These are phyloP conservation scores for Laburnicola sp. DNA, from an alignment of 2,329 filamentous ascomycete genomes.

Conservation along the genomic window DNA sequence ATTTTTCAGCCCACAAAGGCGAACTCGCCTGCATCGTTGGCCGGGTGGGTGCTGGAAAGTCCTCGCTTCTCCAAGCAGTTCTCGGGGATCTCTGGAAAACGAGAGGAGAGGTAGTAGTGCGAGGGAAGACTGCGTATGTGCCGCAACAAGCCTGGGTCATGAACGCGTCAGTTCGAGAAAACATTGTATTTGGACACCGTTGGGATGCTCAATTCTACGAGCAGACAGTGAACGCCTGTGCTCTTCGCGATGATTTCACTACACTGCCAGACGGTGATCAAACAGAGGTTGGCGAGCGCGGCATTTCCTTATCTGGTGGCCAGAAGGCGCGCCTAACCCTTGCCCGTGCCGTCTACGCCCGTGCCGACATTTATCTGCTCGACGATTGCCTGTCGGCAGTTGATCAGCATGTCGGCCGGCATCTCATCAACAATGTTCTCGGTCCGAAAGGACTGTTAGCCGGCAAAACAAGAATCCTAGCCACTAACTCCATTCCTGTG, in stretches of 20 bases:
- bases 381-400: slow-evolving; percentile 95
- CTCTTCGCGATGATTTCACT: slow-evolving; percentile 84
- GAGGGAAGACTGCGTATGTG: slow-evolving; percentile 85
- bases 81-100: slow-evolving; percentile 92
- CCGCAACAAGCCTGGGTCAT: slow-evolving; percentile 95
- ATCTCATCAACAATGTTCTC: slow-evolving; percentile 92
- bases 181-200: slow-evolving; percentile 93
- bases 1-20: slow-evolving; percentile 87
- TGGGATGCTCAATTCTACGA: slow-evolving; percentile 96
- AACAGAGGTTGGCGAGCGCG: slow-evolving; percentile 93
- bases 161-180: slow-evolving; percentile 96
- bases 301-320: slow-evolving; percentile 92
- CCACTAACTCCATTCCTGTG: slow-evolving; percentile 93
- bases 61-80: slow-evolving; percentile 84
- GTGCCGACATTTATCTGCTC: slow-evolving; percentile 93
- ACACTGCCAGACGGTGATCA: slow-evolving; percentile 94
- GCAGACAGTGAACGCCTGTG: slow-evolving; percentile 87
- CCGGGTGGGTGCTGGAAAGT: slow-evolving; percentile 92
- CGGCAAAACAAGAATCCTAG: slow-evolving; percentile 87
- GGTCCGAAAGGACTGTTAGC: slow-evolving; percentile 79
- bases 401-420: slow-evolving; percentile 95
- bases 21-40: slow-evolving; percentile 92
- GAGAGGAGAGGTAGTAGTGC: slow-evolving; percentile 78
- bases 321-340: slow-evolving; percentile 93
- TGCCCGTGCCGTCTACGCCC: slow-evolving; percentile 90